Conservation (phyloP, 2,329 filamentous ascomycete genomes). For the Magnaporthiopsis rhizophila region DNA sequence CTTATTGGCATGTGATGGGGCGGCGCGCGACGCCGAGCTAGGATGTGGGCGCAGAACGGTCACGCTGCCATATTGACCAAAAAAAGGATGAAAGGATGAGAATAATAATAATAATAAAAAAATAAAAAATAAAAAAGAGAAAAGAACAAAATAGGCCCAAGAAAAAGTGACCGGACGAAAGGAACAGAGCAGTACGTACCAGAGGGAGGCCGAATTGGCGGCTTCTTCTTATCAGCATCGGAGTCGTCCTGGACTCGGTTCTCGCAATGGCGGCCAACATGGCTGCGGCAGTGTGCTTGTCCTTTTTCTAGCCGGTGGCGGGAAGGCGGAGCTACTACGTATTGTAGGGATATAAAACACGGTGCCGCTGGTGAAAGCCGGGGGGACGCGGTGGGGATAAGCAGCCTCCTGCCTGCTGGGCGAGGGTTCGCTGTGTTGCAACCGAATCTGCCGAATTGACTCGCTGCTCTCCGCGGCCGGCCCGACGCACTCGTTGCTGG, state of each 20-base stretch:
- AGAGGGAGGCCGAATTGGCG: slow-evolving; percentile 14
- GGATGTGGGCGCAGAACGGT: background rate
- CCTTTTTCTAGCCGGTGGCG: background rate
- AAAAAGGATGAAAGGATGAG: background rate
- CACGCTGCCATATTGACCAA: background rate
- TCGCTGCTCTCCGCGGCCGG: background rate
- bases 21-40: background rate
- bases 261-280: slow-evolving; percentile 29
- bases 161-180: slow-evolving; percentile 8
- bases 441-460: background rate
- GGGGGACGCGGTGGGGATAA: background rate
- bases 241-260: slow-evolving; percentile 27
- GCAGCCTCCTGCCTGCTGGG: background rate
- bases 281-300: slow-evolving; percentile 12
- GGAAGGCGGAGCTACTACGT: slow-evolving; percentile 5
- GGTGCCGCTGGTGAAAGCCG: background rate
- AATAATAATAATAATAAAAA: background rate
- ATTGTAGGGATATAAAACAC: slow-evolving; percentile 1
- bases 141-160: background rate
- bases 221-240: slow-evolving; percentile 20
- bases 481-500: background rate
- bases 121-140: background rate
- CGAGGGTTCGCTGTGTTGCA: background rate
- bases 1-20: slow-evolving; percentile 5
- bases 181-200: slow-evolving; percentile 4